phyloP scores from a whole-genome alignment of 352 stramenopile species.

The Hyaloperonospora arabidopsidis region DNA sequence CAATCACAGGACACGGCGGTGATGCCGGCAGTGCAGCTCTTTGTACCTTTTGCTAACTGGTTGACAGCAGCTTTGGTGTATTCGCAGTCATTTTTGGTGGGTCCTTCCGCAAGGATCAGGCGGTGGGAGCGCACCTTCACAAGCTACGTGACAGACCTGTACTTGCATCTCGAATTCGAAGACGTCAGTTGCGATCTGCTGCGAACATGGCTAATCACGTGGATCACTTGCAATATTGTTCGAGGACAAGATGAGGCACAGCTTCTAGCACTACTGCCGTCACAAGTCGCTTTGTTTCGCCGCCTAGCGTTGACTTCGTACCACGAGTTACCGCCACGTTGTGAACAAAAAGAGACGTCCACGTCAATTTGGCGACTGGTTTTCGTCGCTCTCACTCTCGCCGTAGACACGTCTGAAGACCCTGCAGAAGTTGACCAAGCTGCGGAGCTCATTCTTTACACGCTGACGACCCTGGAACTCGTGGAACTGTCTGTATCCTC shows the following conservation, averaged over 20 bases:
- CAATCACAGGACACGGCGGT: not conserved
- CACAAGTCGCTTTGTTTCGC: slow-evolving; percentile 45
- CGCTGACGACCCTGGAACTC: slow-evolving; percentile 33
- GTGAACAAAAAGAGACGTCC: slow-evolving; percentile 1
- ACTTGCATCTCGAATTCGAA: slow-evolving; percentile 54
- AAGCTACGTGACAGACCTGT: slow-evolving; percentile 40
- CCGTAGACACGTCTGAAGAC: slow-evolving; percentile 11
- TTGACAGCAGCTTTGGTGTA: slow-evolving; percentile 27
- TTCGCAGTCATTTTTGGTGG: slow-evolving; percentile 31
- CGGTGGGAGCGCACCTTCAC: slow-evolving; percentile 40
- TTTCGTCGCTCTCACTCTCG: slow-evolving; percentile 21
- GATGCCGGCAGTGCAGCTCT: slow-evolving; percentile 19
- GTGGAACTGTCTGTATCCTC: slow-evolving; percentile 27
- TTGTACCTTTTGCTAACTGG: slow-evolving; percentile 29
- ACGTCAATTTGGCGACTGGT: slow-evolving; percentile 30
- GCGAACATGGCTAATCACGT: slow-evolving; percentile 38
- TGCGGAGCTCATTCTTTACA: slow-evolving; percentile 31
- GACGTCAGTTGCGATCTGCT: slow-evolving; percentile 22
- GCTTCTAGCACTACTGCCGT: slow-evolving; percentile 34
- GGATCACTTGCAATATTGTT: slow-evolving; percentile 35
- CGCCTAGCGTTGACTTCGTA: slow-evolving; percentile 21
- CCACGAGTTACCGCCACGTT: not conserved
- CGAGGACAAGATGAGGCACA: slow-evolving; percentile 14
- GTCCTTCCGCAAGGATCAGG: slow-evolving; percentile 15
- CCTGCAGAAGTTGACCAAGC: slow-evolving; percentile 16